Evolutionary conservation across 495 filamentous ascomycete genomes (phyloP), one percentile per base, ranked within the genome.

Genomic region (Hypomontagnella submonticulosa): DNA sequence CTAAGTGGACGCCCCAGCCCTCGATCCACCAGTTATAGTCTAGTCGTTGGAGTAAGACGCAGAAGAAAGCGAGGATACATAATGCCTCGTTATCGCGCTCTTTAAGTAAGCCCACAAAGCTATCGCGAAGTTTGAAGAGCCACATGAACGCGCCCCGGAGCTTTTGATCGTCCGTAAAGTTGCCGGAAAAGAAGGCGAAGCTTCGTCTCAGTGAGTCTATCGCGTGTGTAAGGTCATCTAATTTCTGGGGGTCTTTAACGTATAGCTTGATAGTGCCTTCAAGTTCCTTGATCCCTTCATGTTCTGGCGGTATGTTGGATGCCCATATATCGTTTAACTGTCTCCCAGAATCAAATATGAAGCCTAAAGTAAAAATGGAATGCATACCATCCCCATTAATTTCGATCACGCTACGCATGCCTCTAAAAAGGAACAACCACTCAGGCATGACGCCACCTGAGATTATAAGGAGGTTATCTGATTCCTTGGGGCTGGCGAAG

Each of bases 401-500:
- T 10, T 74, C 54, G 16, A 80, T 71, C 42, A 82, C 73, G 10
- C 71, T 74, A 11, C 63, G 66, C n/a, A 73, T 75, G 4, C 79
- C 79, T 13, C 76, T 72, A 47, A 79, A 73, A 4, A 73, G 64
- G 40, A 67, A 58, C 10, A 76, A 63, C 79, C 80, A 83, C n/a
- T 80, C 74, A 0, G 79, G 70, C 19, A 80, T 70, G 1, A 69
- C 69, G n/a, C 72, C 71, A 11, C 73, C 60, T n/a, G 77, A 75
- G 23, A 78, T 67, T 5, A 81, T 46, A 5, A 83, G 71, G 4
- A 81, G 74, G 36, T 77, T 67, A 10, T 76, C 72, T 0, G 75
- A 72, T 7, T 80, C 66, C 11, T 75, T 73, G 2, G 83, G 81
- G n/a, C 79, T 73, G 6, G 77, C 81, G 47, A 86, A 78, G 27